phyloP scores from a whole-genome alignment of 2,329 filamentous ascomycete species.

The Hysterium pulicare region DNA sequence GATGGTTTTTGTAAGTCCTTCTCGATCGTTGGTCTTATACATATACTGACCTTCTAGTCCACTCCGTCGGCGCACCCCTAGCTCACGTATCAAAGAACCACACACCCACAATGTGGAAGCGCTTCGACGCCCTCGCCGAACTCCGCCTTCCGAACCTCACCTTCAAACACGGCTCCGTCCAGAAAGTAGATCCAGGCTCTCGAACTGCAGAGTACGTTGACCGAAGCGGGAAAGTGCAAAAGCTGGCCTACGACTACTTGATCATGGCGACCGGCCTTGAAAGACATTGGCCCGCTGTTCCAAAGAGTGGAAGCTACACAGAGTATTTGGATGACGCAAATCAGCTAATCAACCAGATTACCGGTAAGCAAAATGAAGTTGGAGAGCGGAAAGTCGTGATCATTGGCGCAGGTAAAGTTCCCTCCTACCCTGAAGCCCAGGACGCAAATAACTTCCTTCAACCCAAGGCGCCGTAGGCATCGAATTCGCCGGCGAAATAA shows the following conservation, averaged over 20 bases:
- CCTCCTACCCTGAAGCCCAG: too few species aligned
- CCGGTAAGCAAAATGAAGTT: slow-evolving; percentile 22
- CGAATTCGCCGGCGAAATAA: slow-evolving; percentile 78
- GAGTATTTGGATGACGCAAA: slow-evolving; percentile 62
- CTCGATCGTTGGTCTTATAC: slow-evolving; percentile 6
- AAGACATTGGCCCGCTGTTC: slow-evolving; percentile 69
- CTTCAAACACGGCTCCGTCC: slow-evolving; percentile 64
- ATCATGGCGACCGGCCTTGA: slow-evolving; percentile 68
- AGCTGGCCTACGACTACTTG: slow-evolving; percentile 67
- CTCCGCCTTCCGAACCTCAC: slow-evolving; percentile 61
- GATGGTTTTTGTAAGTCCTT: slow-evolving; percentile 71
- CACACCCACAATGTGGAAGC: slow-evolving; percentile 67
- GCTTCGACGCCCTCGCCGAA: slow-evolving; percentile 63
- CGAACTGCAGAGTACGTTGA: slow-evolving; percentile 59
- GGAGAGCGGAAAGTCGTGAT: slow-evolving; percentile 53
- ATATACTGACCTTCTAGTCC: slow-evolving; percentile 50
- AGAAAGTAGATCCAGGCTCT: slow-evolving; percentile 54
- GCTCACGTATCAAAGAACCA: slow-evolving; percentile 64
- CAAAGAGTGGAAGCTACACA: slow-evolving; percentile 60
- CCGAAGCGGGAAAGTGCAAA: slow-evolving; percentile 46
- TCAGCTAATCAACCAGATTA: slow-evolving; percentile 56
- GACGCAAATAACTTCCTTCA: too few species aligned
- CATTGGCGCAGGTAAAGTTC: slow-evolving; percentile 68
- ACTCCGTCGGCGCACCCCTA: slow-evolving; percentile 72
- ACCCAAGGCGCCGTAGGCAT: slow-evolving; percentile 72